phyloP scores from a whole-genome alignment of 192 early-diverging fungal species.

The Coemansia sp. region DNA sequence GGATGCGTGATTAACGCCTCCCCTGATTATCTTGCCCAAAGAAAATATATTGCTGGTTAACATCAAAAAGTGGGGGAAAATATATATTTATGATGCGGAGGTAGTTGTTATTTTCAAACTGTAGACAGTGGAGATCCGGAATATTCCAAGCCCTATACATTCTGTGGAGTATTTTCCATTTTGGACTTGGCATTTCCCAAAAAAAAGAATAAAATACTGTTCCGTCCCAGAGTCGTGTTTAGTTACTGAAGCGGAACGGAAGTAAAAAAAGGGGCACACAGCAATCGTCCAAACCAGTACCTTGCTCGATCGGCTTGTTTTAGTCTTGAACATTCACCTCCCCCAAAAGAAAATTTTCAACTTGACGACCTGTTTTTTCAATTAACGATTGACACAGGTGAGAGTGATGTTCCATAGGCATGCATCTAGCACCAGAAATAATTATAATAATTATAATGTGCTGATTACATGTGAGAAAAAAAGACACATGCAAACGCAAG shows the following conservation, averaged over 20 bases:
- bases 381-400: not conserved
- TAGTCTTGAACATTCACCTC: not conserved
- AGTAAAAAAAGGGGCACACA: not conserved
- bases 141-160: not conserved
- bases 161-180: conserved; percentile 1
- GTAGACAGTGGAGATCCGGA: not conserved
- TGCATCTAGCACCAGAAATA: not conserved
- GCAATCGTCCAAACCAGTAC: not conserved
- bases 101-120: not conserved
- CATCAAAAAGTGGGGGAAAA: too few species aligned
- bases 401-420: not conserved
- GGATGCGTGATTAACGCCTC: not conserved
- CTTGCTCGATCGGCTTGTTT: not conserved
- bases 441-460: not conserved
- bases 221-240: not conserved
- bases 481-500: not conserved
- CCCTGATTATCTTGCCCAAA: not conserved
- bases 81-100: too few species aligned
- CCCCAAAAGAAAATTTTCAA: not conserved
- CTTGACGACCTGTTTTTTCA: not conserved
- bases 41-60: not conserved
- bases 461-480: not conserved
- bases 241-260: not conserved
- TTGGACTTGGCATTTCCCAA: not conserved
- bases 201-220: not conserved